A percentile compares a stretch with the other conserved stretches of the same genome.
phyloP scores from a whole-genome alignment of 306 rosid genomes.

The Ochetophila trinervis region DNA sequence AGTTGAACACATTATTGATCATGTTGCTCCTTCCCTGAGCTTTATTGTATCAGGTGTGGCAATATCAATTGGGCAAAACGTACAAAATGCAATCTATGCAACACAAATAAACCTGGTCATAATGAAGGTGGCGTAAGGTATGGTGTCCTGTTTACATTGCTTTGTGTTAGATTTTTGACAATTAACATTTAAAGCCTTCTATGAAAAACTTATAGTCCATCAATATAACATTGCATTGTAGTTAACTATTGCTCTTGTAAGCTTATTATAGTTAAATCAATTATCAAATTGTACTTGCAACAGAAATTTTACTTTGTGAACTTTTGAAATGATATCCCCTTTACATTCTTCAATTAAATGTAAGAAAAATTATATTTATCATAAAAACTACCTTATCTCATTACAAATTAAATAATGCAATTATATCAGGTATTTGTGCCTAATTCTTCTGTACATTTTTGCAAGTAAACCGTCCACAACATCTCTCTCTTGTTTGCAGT shows the following conservation, averaged over 20 bases:
- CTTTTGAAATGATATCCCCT: no score
- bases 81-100: conserved; percentile 91
- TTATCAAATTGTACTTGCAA: neutral
- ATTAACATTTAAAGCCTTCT: neutral
- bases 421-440: neutral
- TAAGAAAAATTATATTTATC: no score
- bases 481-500: neutral
- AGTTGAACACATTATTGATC: neutral
- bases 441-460: neutral
- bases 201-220: no score
- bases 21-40: conserved; percentile 16
- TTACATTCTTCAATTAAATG: neutral
- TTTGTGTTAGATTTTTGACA: conserved; percentile 16
- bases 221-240: neutral
- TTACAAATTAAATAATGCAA: neutral
- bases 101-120: conserved; percentile 93
- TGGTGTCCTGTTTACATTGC: conserved; percentile 19
- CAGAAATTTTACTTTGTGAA: neutral
- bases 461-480: no score
- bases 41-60: conserved; percentile 68
- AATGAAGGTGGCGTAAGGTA: conserved; percentile 98
- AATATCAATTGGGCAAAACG: conserved; percentile 99
- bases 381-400: neutral
- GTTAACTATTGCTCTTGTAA: neutral
- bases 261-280: neutral